Evolutionary conservation across 2,329 filamentous ascomycete species (phyloP).

Genomic region (Neopestalotiopsis clavispora): DNA sequence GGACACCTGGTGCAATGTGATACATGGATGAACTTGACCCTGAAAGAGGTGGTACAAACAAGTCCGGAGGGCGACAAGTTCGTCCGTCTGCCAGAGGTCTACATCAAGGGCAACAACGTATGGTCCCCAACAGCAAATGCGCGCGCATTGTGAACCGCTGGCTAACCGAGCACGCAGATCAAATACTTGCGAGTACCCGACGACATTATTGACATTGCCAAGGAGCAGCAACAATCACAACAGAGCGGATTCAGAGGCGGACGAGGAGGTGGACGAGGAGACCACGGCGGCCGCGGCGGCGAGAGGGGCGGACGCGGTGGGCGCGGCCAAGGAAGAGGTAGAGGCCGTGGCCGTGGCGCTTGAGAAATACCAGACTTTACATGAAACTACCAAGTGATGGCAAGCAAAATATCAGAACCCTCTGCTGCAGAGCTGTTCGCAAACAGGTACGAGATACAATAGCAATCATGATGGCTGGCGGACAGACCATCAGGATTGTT

Average conservation of each 20-base stretch:
- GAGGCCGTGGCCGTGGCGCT: constrained; percentile 44
- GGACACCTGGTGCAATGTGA: constrained; percentile 96
- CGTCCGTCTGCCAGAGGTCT: constrained; percentile 88
- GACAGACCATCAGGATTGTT: neutral
- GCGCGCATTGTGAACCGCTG: neutral
- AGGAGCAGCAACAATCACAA: constrained; percentile 85
- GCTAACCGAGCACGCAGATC: constrained; percentile 66
- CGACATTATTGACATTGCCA: constrained; percentile 93
- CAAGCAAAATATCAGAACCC: neutral
- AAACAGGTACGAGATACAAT: neutral
- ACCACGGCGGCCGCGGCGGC: constrained; percentile 61
- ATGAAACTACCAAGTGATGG: neutral
- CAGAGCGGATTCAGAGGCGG: constrained; percentile 68
- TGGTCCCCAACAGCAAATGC: constrained; percentile 37
- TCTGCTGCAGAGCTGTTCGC: neutral
- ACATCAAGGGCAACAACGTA: constrained; percentile 97
- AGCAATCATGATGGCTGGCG: neutral
- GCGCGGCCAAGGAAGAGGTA: constrained; percentile 54
- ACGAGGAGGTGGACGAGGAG: constrained; percentile 63
- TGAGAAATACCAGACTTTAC: constrained; percentile 23
- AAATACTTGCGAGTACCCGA: constrained; percentile 97
- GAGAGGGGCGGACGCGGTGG: constrained; percentile 61
- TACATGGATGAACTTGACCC: constrained; percentile 98
- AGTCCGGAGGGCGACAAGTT: constrained; percentile 95
- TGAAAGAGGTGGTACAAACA: constrained; percentile 97